These are phyloP conservation scores for Paradendryphiella salina DNA, from an alignment of 2,329 filamentous ascomycete genomes.

Conservation along the genomic window DNA sequence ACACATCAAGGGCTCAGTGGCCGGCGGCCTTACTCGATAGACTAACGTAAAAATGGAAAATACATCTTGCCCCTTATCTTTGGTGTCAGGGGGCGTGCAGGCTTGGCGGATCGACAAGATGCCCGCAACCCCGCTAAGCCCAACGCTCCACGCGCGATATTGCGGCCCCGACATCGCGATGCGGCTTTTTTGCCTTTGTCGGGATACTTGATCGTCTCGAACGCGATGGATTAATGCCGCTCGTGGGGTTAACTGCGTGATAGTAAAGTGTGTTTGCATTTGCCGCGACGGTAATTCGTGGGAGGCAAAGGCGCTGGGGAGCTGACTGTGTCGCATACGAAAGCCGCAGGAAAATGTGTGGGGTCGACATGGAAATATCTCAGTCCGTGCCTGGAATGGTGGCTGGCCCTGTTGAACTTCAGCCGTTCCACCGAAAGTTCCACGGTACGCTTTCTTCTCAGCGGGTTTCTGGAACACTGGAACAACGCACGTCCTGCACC, in stretches of 20 bases:
- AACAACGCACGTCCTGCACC: slow-evolving; percentile 10
- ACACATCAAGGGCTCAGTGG: slow-evolving; percentile 14
- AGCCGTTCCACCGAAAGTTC: not conserved
- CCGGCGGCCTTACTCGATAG: slow-evolving; percentile 39
- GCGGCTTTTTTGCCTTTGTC: slow-evolving; percentile 29
- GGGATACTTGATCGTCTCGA: slow-evolving; percentile 10
- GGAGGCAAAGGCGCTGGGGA: not conserved
- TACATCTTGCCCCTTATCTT: slow-evolving; percentile 34
- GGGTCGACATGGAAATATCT: slow-evolving; percentile 21
- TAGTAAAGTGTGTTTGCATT: slow-evolving; percentile 15
- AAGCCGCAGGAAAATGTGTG: slow-evolving; percentile 26
- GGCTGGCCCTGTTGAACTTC: slow-evolving; percentile 5
- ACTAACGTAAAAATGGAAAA: slow-evolving; percentile 28
- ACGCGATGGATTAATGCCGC: slow-evolving; percentile 16
- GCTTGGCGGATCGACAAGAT: slow-evolving; percentile 31
- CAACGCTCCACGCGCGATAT: slow-evolving; percentile 31
- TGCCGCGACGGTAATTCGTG: slow-evolving; percentile 19
- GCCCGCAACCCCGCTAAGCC: slow-evolving; percentile 27
- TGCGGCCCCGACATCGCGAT: slow-evolving; percentile 39
- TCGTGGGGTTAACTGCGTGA: slow-evolving; percentile 32
- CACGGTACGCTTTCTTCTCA: not conserved
- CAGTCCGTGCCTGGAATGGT: slow-evolving; percentile 19
- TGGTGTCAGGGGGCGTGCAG: slow-evolving; percentile 22
- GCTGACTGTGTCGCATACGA: slow-evolving; percentile 7
- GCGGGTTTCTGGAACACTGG: slow-evolving; percentile 14